phyloP scores from a whole-genome alignment of 306 rosid species.

The Trichosanthes truncata region DNA sequence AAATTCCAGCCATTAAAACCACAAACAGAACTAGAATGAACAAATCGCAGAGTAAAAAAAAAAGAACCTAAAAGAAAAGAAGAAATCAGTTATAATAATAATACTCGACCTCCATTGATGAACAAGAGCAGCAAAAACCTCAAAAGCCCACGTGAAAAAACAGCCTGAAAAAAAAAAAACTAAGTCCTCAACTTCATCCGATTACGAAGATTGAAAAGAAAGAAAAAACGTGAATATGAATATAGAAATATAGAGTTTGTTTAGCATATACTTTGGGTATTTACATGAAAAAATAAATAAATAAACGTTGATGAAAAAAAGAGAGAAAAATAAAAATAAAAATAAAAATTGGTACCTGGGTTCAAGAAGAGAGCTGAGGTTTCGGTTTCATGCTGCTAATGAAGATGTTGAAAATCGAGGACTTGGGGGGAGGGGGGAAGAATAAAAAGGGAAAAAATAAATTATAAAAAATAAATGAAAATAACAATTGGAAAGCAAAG shows the following conservation, averaged over 20 bases:
- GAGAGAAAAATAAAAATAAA: neutral
- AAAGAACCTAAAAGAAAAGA: too few relatives aligned
- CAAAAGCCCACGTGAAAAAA: neutral
- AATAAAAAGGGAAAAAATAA: neutral
- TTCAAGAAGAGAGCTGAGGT: slow-evolving; percentile 1
- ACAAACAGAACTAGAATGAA: neutral
- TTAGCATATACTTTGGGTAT: neutral
- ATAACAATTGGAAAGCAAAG: neutral
- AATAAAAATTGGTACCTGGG: slow-evolving; percentile 2
- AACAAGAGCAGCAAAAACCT: neutral
- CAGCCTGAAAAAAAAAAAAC: neutral
- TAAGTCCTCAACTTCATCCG: slow-evolving; percentile 1
- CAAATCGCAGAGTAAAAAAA: neutral
- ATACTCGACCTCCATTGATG: slow-evolving; percentile 1
- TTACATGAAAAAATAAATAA: neutral
- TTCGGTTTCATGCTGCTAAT: slow-evolving; percentile 1
- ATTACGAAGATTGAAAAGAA: neutral
- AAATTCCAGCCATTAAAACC: neutral
- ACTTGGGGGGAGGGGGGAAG: neutral
- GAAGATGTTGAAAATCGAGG: slow-evolving; percentile 7
- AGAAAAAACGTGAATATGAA: neutral
- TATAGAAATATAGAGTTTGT: neutral
- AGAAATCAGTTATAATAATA: neutral
- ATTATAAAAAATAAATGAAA: neutral
- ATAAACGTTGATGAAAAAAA: neutral